A percentile compares a stretch with the other conserved stretches of the same genome.
phyloP scores from a whole-genome alignment of 2,329 filamentous ascomycete species.

The Berkeleyomyces rouxiae region DNA sequence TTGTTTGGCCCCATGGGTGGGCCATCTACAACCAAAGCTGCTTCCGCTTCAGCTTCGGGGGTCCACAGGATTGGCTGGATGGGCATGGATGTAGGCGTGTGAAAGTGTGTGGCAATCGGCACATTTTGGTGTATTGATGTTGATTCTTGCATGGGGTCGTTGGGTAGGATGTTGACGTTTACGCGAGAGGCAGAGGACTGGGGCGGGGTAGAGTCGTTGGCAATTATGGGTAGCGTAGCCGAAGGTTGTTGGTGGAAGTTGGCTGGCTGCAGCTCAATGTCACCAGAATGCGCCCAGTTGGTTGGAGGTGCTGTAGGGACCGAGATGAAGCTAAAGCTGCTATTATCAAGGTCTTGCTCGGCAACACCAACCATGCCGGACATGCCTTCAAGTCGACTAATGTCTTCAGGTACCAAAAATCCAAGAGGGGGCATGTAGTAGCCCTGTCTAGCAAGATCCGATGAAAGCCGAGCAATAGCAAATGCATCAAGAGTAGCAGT shows the following conservation, averaged over 20 bases:
- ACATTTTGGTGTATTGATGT: neutral
- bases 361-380: conserved; percentile 8
- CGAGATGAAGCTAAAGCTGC: neutral
- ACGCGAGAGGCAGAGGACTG: neutral
- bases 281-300: neutral
- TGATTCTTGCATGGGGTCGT: neutral
- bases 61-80: conserved; percentile 6
- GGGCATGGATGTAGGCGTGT: neutral
- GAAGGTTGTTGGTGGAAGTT: neutral
- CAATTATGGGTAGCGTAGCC: neutral
- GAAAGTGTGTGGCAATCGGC: neutral
- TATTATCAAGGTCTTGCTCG: neutral
- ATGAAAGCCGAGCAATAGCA: conserved; percentile 8
- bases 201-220: neutral
- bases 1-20: conserved; percentile 12
- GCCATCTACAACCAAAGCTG: conserved; percentile 12
- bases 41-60: conserved; percentile 11
- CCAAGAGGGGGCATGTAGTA: conserved; percentile 4
- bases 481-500: conserved; percentile 10
- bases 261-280: neutral
- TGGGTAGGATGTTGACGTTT: neutral
- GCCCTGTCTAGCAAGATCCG: conserved; percentile 3
- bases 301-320: neutral
- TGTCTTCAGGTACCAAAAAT: neutral
- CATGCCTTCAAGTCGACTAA: neutral